Evolutionary conservation across 352 stramenopile species (phyloP).

Genomic region (Phytophthora boehmeriae): DNA sequence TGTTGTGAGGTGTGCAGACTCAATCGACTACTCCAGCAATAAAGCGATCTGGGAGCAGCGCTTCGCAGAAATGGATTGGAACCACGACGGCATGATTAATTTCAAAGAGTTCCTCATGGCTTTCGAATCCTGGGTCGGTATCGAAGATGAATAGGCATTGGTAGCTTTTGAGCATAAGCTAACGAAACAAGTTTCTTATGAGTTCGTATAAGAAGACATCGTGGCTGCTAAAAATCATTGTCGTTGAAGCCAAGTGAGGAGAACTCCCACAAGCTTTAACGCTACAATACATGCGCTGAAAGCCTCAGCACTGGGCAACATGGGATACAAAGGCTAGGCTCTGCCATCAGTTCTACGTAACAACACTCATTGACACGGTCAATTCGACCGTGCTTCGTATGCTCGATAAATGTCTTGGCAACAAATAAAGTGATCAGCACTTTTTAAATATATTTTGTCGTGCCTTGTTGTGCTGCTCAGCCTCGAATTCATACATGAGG

Average conservation of each 20-base stretch:
- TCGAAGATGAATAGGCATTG: constrained; percentile 70
- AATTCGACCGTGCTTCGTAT: no score
- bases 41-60: constrained; percentile 78
- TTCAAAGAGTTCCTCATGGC: constrained; percentile 92
- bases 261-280: no score
- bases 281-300: no score
- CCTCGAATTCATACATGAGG: constrained; percentile 22
- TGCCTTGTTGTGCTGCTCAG: constrained; percentile 1
- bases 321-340: no score
- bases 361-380: no score
- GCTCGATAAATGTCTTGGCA: not conserved
- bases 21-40: constrained; percentile 60
- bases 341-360: no score
- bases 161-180: constrained; percentile 48
- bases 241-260: no score
- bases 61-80: constrained; percentile 90
- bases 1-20: constrained; percentile 13
- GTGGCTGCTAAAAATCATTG: constrained; percentile 1
- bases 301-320: no score
- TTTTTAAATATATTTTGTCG: not conserved
- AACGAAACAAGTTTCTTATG: no score
- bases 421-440: not conserved
- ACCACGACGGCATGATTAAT: constrained; percentile 84
- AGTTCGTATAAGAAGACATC: not conserved
- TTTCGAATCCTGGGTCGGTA: constrained; percentile 86